Evolutionary conservation across 2,329 filamentous ascomycete species (phyloP).

Genomic region (Diaporthe sp.): DNA sequence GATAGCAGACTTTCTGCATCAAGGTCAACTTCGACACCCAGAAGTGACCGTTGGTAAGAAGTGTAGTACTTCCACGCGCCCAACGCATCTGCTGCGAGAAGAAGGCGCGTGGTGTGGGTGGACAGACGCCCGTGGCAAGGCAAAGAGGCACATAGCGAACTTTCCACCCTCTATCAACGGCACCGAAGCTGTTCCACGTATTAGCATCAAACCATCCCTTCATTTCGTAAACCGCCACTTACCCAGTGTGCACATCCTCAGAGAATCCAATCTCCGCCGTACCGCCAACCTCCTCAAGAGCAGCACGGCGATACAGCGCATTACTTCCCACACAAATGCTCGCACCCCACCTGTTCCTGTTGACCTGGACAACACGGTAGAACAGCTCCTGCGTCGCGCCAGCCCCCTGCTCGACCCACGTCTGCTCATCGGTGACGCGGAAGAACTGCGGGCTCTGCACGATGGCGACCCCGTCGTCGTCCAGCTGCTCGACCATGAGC

Average conservation of each 20-base stretch:
- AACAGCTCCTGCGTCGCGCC: slow-evolving; percentile 58
- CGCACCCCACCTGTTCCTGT: slow-evolving; percentile 56
- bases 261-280: slow-evolving; percentile 59
- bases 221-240: slow-evolving; percentile 27
- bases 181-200: slow-evolving; percentile 49
- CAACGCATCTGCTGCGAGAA: slow-evolving; percentile 61
- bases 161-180: slow-evolving; percentile 58
- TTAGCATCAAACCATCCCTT: background rate
- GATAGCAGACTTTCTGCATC: slow-evolving; percentile 58
- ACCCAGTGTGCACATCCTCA: slow-evolving; percentile 60
- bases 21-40: slow-evolving; percentile 54
- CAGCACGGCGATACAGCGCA: slow-evolving; percentile 55
- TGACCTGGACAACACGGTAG: slow-evolving; percentile 58
- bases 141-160: slow-evolving; percentile 57
- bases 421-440: slow-evolving; percentile 54
- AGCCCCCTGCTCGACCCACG: slow-evolving; percentile 59
- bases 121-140: slow-evolving; percentile 58
- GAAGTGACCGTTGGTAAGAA: slow-evolving; percentile 57
- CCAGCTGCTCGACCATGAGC: slow-evolving; percentile 55
- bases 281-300: slow-evolving; percentile 56
- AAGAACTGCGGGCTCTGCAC: slow-evolving; percentile 59
- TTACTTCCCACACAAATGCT: slow-evolving; percentile 59
- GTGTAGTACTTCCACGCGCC: slow-evolving; percentile 56
- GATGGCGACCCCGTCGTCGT: slow-evolving; percentile 54
- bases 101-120: slow-evolving; percentile 57